Evolutionary conservation across 352 stramenopile species (phyloP), one percentile per base, ranked within the genome.

Genomic region (Elongisporangium anandrum): DNA sequence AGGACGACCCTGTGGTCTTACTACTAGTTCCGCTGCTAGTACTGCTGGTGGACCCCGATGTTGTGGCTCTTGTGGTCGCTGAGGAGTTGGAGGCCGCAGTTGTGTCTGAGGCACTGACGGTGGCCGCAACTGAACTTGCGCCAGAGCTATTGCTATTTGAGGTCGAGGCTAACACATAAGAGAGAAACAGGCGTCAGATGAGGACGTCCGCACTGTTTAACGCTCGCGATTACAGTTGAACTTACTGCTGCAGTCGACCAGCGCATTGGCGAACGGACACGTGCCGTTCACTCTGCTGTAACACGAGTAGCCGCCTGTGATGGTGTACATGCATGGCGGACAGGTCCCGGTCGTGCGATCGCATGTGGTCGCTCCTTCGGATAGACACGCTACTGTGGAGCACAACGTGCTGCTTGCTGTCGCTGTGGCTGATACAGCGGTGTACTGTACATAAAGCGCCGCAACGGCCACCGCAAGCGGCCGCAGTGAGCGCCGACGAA

Each of bases 241-340:
- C 48, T 16, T 8, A 72, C 65, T 68, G 68, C 57, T 48, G 45
- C 73, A 81, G 23, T 68, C 63, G 20, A 63, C 56, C 21, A 79
- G 54, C 4, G 64, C 56, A 54, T 82, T 70, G 4, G 57, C 54
- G 56, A 73, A 85, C 53, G 75, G 75, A 49, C 75, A 85, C 21
- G 38, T 58, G 64, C 53, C 65, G 59, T 58, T 59, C 52, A 83
- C 61, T 69, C 75, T 61, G 64, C 66, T 75, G 64, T 90, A 92
- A 75, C 83, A 92, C 19, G 81, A 90, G 62, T 73, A 88, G 55
- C 79, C 80, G 20, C 78, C 75, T 2, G 71, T 69, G 38, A 90
- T 79, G 19, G 64, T 60, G 63, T 92, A 92, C 64, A 92, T 71
- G 50, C 83, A 92, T 2, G 77, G 70, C 8, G 83, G 83, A 50